Evolutionary conservation across 129 eudicot species (phyloP).

Genomic region (carrot (Daucus carota)): DH1_v3.0 NC_030387.2:24021501-24022000

Average conservation of each 20-base stretch:
- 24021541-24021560: background rate
- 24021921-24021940: constrained; percentile 99
- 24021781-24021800: too few species aligned
- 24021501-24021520: constrained; percentile 96
- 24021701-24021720: constrained; percentile 98
- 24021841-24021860: constrained; percentile 85
- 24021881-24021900: constrained; percentile 95
- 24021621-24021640: background rate
- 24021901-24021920: constrained; percentile 93
- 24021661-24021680: constrained; percentile 63
- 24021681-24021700: constrained; percentile 70
- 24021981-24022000: background rate
- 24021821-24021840: background rate
- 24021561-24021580: too few species aligned
- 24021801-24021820: background rate
- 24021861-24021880: constrained; percentile 98
- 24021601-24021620: too few species aligned
- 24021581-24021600: background rate
- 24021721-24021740: constrained; percentile 91
- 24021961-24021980: constrained; percentile 98
- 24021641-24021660: constrained; percentile 59
- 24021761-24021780: too few species aligned
- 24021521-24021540: constrained; percentile 24
- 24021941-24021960: constrained; percentile 93
- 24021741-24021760: background rate